Conservation (phyloP, 148 eudicot species). For the Vaccinium darrowii region DNA sequence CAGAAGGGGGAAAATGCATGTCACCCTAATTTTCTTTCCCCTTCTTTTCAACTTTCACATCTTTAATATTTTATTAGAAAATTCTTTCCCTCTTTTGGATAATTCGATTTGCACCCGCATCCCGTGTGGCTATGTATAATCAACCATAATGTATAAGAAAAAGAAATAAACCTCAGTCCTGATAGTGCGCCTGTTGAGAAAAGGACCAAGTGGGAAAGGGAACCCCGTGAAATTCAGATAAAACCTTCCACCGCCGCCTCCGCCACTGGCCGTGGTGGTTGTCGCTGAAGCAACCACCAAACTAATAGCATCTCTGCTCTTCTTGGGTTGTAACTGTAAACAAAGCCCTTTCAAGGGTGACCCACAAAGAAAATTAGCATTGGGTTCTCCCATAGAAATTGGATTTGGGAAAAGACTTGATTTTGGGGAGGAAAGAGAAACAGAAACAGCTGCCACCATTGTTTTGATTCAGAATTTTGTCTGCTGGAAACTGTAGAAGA, state of each 20-base stretch:
- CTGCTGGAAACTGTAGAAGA: too few species aligned
- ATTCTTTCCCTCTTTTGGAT: too few species aligned
- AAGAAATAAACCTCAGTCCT: constrained; percentile 68
- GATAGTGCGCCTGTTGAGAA: constrained; percentile 78
- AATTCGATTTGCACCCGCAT: too few species aligned
- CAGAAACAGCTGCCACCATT: constrained; percentile 46
- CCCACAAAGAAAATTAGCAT: constrained; percentile 38
- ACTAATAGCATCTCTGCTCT: constrained; percentile 15
- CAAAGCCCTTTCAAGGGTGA: constrained; percentile 30
- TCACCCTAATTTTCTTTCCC: too few species aligned
- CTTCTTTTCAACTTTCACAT: too few species aligned
- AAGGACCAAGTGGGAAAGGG: constrained; percentile 95
- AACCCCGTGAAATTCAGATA: constrained; percentile 90
- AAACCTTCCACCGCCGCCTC: constrained; percentile 58
- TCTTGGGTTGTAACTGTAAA: constrained; percentile 33
- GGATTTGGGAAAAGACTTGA: constrained; percentile 26
- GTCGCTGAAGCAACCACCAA: constrained; percentile 55
- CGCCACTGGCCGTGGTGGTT: neutral
- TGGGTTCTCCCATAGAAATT: constrained; percentile 25
- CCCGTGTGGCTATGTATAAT: too few species aligned
- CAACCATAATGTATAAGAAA: neutral
- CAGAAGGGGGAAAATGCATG: too few species aligned
- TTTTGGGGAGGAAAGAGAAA: constrained; percentile 36
- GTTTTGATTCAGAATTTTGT: neutral
- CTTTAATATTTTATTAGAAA: too few species aligned